These are phyloP conservation scores for Erysimum pusillum DNA, from an alignment of 441 rosid genomes.

Conservation along the genomic window DNA sequence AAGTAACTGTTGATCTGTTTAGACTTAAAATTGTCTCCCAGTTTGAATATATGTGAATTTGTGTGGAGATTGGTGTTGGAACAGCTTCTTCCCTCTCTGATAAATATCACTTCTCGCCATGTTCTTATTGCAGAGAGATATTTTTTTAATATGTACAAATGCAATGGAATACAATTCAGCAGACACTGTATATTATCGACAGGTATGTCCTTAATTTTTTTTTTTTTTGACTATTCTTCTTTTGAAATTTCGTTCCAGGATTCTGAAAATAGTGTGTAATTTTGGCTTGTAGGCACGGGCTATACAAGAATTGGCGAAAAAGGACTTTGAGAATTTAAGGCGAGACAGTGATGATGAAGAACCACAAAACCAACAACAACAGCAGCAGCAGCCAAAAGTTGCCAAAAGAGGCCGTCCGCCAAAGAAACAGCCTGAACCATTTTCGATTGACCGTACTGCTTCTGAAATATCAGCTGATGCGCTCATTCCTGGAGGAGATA, in stretches of 20 bases:
- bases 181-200: constrained; percentile 70
- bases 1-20: neutral
- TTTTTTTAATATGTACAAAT: constrained; percentile 66
- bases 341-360: constrained; percentile 70
- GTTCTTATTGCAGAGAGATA: constrained; percentile 60
- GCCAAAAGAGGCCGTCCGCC: constrained; percentile 93
- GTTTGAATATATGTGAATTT: constrained; percentile 4
- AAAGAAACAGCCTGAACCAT: constrained; percentile 66
- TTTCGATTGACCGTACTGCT: constrained; percentile 57
- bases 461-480: constrained; percentile 65
- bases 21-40: constrained; percentile 7
- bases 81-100: constrained; percentile 11
- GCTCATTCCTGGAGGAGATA: constrained; percentile 64
- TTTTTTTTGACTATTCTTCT: constrained; percentile 15
- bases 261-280: constrained; percentile 24
- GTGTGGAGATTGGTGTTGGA: constrained; percentile 22
- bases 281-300: constrained; percentile 57
- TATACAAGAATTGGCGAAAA: constrained; percentile 66
- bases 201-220: constrained; percentile 52
- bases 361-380: constrained; percentile 54
- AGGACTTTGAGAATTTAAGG: constrained; percentile 66
- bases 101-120: neutral
- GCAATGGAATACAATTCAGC: constrained; percentile 80
- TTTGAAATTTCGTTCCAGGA: constrained; percentile 14
- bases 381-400: constrained; percentile 54